Conservation (phyloP, 1,284 basidiomycete species). For the Irpex sp. region DNA sequence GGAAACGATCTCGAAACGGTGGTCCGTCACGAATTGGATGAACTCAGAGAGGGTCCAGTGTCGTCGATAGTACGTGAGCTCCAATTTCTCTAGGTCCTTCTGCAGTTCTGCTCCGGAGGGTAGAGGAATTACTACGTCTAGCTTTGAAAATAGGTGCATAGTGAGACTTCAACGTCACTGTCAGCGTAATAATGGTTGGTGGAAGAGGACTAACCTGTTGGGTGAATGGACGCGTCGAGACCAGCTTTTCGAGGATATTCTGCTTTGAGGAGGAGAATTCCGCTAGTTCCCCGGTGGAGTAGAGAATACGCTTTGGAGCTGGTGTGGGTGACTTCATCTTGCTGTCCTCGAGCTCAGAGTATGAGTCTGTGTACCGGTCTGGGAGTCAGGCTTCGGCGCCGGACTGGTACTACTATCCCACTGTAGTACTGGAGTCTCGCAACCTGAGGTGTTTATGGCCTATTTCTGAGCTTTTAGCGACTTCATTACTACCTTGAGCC, state of each 20-base stretch:
- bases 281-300: background rate
- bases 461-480: too few species aligned
- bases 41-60: conserved; percentile 39
- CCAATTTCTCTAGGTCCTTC: conserved; percentile 33
- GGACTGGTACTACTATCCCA: too few species aligned
- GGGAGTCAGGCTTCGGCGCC: too few species aligned
- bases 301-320: background rate
- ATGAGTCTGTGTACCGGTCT: too few species aligned
- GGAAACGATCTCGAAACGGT: conserved; percentile 10
- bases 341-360: too few species aligned
- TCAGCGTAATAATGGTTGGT: too few species aligned
- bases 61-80: conserved; percentile 39
- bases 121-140: conserved; percentile 54
- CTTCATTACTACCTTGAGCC: too few species aligned
- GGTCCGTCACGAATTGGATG: conserved; percentile 29
- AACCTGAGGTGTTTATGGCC: too few species aligned
- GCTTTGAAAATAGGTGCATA: conserved; percentile 18
- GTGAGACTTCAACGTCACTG: too few species aligned
- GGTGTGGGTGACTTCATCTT: background rate
- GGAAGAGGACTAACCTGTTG: background rate
- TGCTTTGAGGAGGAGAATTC: background rate
- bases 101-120: conserved; percentile 26
- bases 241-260: background rate
- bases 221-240: background rate
- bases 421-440: too few species aligned